These are phyloP conservation scores for Acacia pycnantha DNA, from an alignment of 331 rosid genomes.

Conservation along the genomic window DNA sequence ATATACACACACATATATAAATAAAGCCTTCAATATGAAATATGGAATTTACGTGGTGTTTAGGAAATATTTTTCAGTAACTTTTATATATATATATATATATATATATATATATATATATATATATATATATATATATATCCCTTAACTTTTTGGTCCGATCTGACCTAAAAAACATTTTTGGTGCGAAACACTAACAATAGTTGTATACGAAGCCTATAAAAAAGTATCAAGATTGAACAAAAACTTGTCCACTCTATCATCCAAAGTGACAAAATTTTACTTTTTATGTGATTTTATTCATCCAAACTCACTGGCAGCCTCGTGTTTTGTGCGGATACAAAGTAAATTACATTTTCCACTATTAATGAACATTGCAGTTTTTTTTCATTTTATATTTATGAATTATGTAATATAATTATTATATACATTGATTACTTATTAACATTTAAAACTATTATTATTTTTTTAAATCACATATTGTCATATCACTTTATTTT, in stretches of 20 bases:
- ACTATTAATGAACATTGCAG: background rate
- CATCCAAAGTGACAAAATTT: background rate
- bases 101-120: too few species aligned
- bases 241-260: background rate
- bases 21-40: too few species aligned
- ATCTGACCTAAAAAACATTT: too few species aligned
- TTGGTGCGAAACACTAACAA: background rate
- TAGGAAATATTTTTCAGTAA: too few species aligned
- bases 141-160: background rate
- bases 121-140: background rate
- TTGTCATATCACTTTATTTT: background rate
- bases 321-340: background rate
- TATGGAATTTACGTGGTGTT: too few species aligned
- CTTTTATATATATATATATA: too few species aligned
- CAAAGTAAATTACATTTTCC: background rate
- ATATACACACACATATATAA: too few species aligned
- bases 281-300: background rate
- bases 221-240: background rate
- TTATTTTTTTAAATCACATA: background rate
- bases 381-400: background rate
- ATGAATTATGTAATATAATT: background rate
- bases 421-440: too few species aligned
- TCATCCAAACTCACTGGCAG: background rate
- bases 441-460: background rate
- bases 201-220: background rate